Base-by-base conservation (phyloP, 768 basidiomycete genomes). In the Arthromyces matolae region DNA sequence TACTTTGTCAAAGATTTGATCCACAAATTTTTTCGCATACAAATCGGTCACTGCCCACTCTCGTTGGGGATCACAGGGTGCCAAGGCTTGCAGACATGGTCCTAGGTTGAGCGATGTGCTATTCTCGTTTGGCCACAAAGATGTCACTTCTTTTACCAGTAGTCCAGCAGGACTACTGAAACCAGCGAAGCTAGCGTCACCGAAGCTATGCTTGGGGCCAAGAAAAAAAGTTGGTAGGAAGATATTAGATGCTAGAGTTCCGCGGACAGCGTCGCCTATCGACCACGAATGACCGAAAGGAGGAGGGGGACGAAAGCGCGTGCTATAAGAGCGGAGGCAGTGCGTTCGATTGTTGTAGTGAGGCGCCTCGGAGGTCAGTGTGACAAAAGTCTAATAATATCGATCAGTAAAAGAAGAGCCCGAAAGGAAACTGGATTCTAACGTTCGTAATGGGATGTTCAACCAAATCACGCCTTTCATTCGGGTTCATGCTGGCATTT, bases 101-200 rank as follows among this genome's bases (percentile, higher is more conserved):
- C 61, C 61, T n/a, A 60, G 25, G 35, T 52, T 57, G 29, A 57
- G 28, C 9, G 48, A 22, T 6, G 49, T 49, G 13, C 47, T 31
- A 12, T 51, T 46, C 25, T 48, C 54, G 14, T 42, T 50, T 7
- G 56, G 55, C 60, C 60, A 62, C 12, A 60, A 22, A 3, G 39
- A 25, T 22, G 50, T 29, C 5, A 22, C 31, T 48, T 63, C 64
- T 13, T 39, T 38, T 5, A 24, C 24, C 3, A 56, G 48, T 8
- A 61, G 41, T 9, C 48, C 47, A 12, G 54, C 43, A 1, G 62
- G 61, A 33, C 57, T 61, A 34, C 59, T 60, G 44, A 59, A 63
- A 0, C 61, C 64, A 24, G 58, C 56, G 39, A 59, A 58, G 1
- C 57, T 60, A 0, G 61, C 45, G 37, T 63, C 64, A 3, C 52